phyloP scores from a whole-genome alignment of 129 eudicot genomes.

The Pseudognaphalium luteoalbum region DNA sequence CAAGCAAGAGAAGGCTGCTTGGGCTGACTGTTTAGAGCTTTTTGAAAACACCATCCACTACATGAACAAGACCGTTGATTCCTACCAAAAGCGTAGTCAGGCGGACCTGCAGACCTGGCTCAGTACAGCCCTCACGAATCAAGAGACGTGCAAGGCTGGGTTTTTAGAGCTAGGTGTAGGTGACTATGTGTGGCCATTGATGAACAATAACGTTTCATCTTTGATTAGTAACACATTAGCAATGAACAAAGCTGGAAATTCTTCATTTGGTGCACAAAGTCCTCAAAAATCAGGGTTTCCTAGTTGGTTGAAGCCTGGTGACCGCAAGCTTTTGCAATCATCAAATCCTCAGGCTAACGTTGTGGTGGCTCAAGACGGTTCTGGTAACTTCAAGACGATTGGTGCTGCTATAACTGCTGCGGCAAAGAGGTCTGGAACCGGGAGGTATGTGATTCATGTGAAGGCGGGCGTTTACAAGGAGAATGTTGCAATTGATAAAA shows the following conservation, averaged over 20 bases:
- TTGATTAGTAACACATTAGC: conserved; percentile 63
- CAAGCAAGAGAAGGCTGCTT: conserved; percentile 64
- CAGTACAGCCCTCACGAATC: conserved; percentile 45
- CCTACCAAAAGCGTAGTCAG: conserved; percentile 39
- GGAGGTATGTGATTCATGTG: conserved; percentile 60
- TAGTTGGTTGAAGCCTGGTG: conserved; percentile 52
- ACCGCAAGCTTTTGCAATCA: conserved; percentile 57
- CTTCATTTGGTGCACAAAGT: conserved; percentile 11
- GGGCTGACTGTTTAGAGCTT: conserved; percentile 76
- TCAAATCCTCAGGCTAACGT: conserved; percentile 37
- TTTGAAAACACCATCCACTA: conserved; percentile 48
- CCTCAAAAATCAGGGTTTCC: conserved; percentile 49
- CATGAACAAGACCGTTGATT: conserved; percentile 52
- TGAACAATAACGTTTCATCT: conserved; percentile 47
- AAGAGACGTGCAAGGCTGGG: conserved; percentile 56
- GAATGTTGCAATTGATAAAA: conserved; percentile 48
- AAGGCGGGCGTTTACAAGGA: conserved; percentile 64
- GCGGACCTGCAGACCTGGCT: conserved; percentile 49
- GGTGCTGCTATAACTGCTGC: conserved; percentile 58
- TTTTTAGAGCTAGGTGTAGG: conserved; percentile 53
- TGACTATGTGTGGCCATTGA: conserved; percentile 42
- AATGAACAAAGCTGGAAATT: conserved; percentile 41
- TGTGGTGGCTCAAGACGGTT: conserved; percentile 82
- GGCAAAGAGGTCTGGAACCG: conserved; percentile 41
- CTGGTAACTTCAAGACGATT: conserved; percentile 60